A percentile compares a stretch with the other conserved stretches of the same genome.
These are phyloP conservation scores for Boechera retrofracta DNA, from an alignment of 345 rosid genomes.

Conservation along the genomic window DNA sequence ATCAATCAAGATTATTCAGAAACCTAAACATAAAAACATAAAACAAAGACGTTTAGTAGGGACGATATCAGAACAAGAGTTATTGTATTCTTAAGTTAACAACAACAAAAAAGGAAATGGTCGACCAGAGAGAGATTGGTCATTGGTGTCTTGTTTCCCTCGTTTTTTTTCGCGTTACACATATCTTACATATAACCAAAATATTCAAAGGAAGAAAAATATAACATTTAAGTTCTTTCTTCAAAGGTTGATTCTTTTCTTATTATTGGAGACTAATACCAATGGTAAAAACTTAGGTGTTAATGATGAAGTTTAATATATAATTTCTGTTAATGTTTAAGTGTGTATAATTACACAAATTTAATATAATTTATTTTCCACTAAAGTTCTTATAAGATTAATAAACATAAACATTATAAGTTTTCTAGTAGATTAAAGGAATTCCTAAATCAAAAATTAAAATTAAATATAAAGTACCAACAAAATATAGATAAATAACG, in stretches of 20 bases:
- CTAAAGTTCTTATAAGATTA: neutral
- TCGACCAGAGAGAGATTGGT: neutral
- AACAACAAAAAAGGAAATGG: neutral
- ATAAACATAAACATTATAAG: neutral
- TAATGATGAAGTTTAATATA: neutral
- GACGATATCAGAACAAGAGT: slow-evolving; percentile 18
- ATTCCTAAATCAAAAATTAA: too few relatives aligned
- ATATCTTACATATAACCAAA: neutral
- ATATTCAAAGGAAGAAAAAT: neutral
- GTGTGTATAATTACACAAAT: slow-evolving; percentile 1
- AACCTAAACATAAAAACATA: neutral
- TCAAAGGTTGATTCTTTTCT: neutral
- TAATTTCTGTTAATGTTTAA: neutral
- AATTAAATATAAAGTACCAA: neutral
- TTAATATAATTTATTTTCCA: neutral
- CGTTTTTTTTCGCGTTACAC: neutral
- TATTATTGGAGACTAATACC: neutral
- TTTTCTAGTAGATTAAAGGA: neutral
- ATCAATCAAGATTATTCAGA: slow-evolving; percentile 25
- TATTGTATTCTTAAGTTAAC: slow-evolving; percentile 31
- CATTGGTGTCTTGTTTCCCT: slow-evolving; percentile 20
- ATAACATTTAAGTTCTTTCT: neutral
- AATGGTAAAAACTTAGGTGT: neutral
- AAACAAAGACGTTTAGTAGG: slow-evolving; percentile 28
- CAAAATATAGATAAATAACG: neutral